Percentiles rank a stretch among this genome's conserved stretches.
These are phyloP conservation scores for Microcyclosporella mali DNA, from an alignment of 2,329 filamentous ascomycete species.

Conservation along the genomic window DNA sequence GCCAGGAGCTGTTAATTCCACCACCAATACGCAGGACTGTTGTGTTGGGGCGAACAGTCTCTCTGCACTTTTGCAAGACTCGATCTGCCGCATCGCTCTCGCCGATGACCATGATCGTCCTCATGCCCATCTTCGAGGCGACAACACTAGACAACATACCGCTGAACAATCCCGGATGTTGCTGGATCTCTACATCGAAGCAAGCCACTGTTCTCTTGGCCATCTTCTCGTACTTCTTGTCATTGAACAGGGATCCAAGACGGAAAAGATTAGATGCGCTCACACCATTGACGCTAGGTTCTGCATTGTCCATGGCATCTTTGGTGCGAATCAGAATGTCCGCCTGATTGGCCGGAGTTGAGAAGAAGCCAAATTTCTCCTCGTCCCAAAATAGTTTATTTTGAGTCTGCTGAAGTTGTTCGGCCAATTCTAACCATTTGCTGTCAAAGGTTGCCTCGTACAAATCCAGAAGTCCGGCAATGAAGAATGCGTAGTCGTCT, in stretches of 20 bases:
- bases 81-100: slow-evolving; percentile 38
- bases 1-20: slow-evolving; percentile 39
- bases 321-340: slow-evolving; percentile 82
- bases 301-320: slow-evolving; percentile 87
- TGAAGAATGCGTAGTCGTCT: slow-evolving; percentile 90
- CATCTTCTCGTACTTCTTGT: slow-evolving; percentile 56
- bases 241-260: slow-evolving; percentile 62
- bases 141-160: slow-evolving; percentile 73
- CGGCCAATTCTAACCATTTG: slow-evolving; percentile 70
- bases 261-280: slow-evolving; percentile 84
- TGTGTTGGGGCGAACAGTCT: slow-evolving; percentile 32
- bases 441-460: slow-evolving; percentile 78
- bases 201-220: slow-evolving; percentile 72
- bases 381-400: slow-evolving; percentile 71
- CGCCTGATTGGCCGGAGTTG: slow-evolving; percentile 55
- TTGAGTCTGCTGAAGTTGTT: slow-evolving; percentile 71
- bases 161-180: slow-evolving; percentile 88
- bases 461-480: slow-evolving; percentile 73
- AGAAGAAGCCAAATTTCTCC: slow-evolving; percentile 60
- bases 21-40: slow-evolving; percentile 36
- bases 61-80: slow-evolving; percentile 37
- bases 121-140: slow-evolving; percentile 63
- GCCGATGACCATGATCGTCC: slow-evolving; percentile 52
- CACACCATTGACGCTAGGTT: slow-evolving; percentile 83
- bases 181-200: slow-evolving; percentile 85